Conservation (phyloP, 192 early-diverging fungal genomes). For the Backusella morwellensis region DNA sequence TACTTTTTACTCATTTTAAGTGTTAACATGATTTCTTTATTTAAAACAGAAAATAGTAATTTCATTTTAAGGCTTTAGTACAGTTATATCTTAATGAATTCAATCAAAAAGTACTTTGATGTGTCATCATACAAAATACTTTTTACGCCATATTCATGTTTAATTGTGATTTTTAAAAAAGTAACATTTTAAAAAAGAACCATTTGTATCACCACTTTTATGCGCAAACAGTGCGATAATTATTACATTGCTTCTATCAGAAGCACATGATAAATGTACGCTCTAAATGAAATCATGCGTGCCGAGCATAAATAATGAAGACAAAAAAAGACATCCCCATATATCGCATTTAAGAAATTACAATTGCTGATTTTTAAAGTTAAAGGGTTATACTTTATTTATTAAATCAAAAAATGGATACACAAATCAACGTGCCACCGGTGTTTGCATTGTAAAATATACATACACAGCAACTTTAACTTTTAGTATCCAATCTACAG, state of each 20-base stretch:
- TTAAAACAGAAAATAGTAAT: neutral
- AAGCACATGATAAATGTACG: neutral
- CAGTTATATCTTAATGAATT: neutral
- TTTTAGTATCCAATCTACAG: neutral
- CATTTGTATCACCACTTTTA: neutral
- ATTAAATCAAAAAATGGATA: constrained; percentile 3
- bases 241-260: neutral
- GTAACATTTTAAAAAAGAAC: neutral
- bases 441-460: constrained; percentile 3
- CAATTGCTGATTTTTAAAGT: neutral
- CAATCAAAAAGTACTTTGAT: neutral
- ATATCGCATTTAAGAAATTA: neutral
- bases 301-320: neutral
- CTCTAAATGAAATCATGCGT: neutral
- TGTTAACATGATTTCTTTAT: neutral
- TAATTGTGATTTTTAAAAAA: neutral
- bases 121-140: neutral
- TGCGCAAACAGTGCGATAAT: neutral
- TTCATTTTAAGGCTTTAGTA: neutral
- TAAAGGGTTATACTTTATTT: neutral
- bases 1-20: too few species aligned
- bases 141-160: neutral
- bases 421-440: constrained; percentile 16
- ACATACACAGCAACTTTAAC: neutral
- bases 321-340: neutral